Base-by-base conservation (phyloP, 2,329 filamentous ascomycete genomes). In the Sarocladium oryzae region DNA sequence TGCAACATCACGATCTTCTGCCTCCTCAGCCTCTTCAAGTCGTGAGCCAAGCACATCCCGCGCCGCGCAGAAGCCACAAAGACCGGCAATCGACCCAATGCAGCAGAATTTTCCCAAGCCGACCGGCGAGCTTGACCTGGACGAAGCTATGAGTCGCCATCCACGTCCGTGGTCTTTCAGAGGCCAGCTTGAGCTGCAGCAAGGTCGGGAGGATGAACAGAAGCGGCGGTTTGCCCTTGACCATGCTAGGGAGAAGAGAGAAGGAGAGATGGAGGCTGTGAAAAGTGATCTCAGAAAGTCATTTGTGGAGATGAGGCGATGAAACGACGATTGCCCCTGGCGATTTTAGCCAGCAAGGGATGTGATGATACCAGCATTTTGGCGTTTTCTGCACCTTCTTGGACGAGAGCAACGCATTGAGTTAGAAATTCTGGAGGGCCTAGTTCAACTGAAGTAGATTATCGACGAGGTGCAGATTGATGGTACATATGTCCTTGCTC, bases 241-340 rank as follows among this genome's bases (percentile, higher is more conserved):
- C 16, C 55, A 63, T 33, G 60, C 65, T 53, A 61, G 65, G 41
- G 68, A 69, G 41, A 61, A 63, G 53, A 64, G 67, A 35, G 62
- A 63, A 15, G 62, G 61, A 53, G 69, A 72, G 41, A 66, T 79
- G 35, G 73, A 75, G 50, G 67, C 69, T 32, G 68, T 68, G 24
- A 81, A 80, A 68, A 64, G 60, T 53, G 67, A 75, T 30, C 64
- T 80, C 15, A 67, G 74, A 20, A 49, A 37, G 10, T 49, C 46
- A 3, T 48, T 48, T 21, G 43, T 23, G 26, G 43, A 48, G 26
- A 3, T 48, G 26, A 48, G 15, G 11, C 24, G 43, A 4, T 48
- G 43, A 48, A 4, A 15, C 3, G 15, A 4, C 21, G 4, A 20
- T 30, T 30, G 28, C 10, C 3, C 9, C 21, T 28, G 9, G 18